phyloP scores from a whole-genome alignment of 2,329 filamentous ascomycete genomes.

The Colletotrichum kahawae region DNA sequence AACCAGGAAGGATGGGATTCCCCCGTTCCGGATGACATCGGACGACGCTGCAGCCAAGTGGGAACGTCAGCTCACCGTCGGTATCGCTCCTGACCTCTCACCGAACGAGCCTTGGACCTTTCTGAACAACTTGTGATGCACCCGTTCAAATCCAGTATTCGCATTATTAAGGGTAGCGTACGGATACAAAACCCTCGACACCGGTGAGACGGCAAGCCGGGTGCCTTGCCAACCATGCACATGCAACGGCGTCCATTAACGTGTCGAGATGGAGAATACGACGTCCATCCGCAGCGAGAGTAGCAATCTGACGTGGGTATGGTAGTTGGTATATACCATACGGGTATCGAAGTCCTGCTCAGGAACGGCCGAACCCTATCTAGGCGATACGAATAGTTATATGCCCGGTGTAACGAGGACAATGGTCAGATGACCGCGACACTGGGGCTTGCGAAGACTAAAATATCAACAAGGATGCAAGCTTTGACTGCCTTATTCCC shows the following conservation, averaged over 20 bases:
- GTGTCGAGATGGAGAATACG: neutral
- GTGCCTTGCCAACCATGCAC: neutral
- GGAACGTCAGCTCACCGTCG: neutral
- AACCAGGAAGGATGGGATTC: neutral
- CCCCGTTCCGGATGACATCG: neutral
- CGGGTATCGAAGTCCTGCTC: neutral
- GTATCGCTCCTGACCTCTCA: neutral
- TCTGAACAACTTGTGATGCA: neutral
- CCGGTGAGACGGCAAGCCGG: neutral
- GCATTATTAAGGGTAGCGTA: neutral
- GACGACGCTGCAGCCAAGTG: conserved; percentile 13
- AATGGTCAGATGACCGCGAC: neutral
- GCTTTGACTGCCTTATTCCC: neutral
- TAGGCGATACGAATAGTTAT: neutral
- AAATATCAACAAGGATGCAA: neutral
- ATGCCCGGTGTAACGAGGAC: neutral
- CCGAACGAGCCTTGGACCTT: neutral
- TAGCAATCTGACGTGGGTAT: neutral
- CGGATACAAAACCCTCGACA: neutral
- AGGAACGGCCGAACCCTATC: neutral
- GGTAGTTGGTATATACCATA: neutral
- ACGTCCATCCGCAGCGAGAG: neutral
- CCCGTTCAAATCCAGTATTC: neutral
- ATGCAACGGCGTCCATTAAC: neutral
- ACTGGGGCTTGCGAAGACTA: neutral